Conservation (phyloP, 192 early-diverging fungal species). For the Phycomyces blakesleeanus region DNA sequence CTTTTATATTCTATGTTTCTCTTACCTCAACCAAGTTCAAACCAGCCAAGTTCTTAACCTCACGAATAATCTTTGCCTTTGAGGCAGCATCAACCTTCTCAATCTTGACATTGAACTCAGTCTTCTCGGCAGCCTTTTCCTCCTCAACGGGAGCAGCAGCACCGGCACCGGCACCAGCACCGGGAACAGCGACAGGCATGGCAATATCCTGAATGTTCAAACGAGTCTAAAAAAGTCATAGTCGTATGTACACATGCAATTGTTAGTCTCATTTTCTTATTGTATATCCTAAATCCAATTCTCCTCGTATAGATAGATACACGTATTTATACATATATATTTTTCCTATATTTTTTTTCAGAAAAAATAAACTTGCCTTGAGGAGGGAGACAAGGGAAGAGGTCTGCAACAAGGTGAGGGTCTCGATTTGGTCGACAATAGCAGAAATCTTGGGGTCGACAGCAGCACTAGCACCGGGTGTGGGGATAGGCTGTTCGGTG, state of each 20-base stretch:
- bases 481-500: constrained; percentile 54
- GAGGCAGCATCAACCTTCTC: constrained; percentile 90
- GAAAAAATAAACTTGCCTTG: constrained; percentile 78
- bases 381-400: constrained; percentile 82
- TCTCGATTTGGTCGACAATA: constrained; percentile 90
- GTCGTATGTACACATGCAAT: no score
- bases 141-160: constrained; percentile 69
- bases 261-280: constrained; percentile 9
- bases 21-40: constrained; percentile 90
- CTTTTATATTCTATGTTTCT: not conserved
- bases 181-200: constrained; percentile 72
- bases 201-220: constrained; percentile 92
- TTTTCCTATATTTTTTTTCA: no score
- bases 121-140: constrained; percentile 90
- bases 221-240: constrained; percentile 48
- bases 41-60: constrained; percentile 93
- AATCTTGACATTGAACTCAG: constrained; percentile 92
- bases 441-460: constrained; percentile 67
- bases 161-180: constrained; percentile 54
- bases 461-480: constrained; percentile 54
- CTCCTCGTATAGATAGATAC: not conserved
- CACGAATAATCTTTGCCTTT: constrained; percentile 98
- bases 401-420: constrained; percentile 90
- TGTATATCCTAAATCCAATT: not conserved
- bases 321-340: not conserved